phyloP scores from a whole-genome alignment of 192 early-diverging fungal genomes.

The Endogone sp. region DNA sequence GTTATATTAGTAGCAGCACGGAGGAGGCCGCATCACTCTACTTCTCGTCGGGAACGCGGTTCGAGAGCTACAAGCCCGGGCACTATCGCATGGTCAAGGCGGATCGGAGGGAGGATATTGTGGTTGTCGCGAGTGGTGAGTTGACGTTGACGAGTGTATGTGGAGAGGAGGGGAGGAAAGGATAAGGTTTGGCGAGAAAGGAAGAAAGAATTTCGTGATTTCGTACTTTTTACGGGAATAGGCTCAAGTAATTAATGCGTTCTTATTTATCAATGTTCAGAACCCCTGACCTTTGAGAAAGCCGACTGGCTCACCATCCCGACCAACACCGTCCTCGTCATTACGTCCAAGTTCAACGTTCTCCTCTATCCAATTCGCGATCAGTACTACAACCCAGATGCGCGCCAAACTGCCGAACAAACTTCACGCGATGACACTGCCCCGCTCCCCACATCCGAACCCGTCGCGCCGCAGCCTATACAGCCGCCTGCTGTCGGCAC shows the following conservation, averaged over 20 bases:
- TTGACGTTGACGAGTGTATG: background rate
- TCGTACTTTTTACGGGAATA: background rate
- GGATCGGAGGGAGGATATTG: constrained; percentile 74
- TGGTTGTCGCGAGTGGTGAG: constrained; percentile 62
- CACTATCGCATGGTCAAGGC: constrained; percentile 71
- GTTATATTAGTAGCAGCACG: constrained; percentile 66
- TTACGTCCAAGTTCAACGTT: constrained; percentile 74
- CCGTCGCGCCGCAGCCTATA: background rate
- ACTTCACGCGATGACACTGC: background rate
- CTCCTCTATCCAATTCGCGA: constrained; percentile 72
- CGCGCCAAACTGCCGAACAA: constrained; percentile 15
- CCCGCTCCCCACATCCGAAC: background rate
- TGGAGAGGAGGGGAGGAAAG: background rate
- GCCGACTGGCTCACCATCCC: constrained; percentile 80
- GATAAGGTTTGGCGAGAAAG: background rate
- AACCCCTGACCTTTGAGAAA: constrained; percentile 78
- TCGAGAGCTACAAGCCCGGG: constrained; percentile 59
- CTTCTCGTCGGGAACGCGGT: constrained; percentile 75
- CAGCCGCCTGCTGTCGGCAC: too few relatives aligned
- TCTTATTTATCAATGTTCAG: constrained; percentile 16
- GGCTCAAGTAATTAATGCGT: too few relatives aligned
- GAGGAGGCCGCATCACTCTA: constrained; percentile 72
- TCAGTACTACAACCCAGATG: constrained; percentile 49
- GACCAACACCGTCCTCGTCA: constrained; percentile 68
- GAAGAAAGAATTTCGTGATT: too few relatives aligned